A percentile compares a stretch with the other conserved stretches of the same genome.
Evolutionary conservation across 441 rosid species (phyloP).

Genomic region (Gossypium davidsonii): DNA sequence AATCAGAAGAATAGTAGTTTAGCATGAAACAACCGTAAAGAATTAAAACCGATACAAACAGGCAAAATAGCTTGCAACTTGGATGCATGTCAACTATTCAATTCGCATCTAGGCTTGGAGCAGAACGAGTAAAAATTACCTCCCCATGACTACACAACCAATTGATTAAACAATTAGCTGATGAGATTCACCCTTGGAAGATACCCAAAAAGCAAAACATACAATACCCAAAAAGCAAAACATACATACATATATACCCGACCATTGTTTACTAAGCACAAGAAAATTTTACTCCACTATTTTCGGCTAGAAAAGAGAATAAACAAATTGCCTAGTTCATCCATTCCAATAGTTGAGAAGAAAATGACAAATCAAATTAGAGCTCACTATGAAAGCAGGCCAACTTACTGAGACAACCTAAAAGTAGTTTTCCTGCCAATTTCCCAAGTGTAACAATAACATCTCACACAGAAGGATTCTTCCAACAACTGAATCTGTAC

Average conservation of each 20-base stretch:
- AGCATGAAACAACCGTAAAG: background rate
- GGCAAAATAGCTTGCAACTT: background rate
- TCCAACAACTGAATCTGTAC: background rate
- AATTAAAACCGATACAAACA: background rate
- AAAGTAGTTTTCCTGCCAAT: background rate
- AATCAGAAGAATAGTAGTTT: slow-evolving; percentile 21
- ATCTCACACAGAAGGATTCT: background rate
- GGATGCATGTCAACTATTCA: background rate
- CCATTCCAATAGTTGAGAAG: background rate
- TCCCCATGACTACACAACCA: background rate
- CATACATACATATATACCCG: background rate
- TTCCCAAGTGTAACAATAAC: background rate
- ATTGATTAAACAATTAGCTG: background rate
- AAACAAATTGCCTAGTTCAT: background rate
- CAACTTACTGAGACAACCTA: background rate
- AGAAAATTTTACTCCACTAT: background rate
- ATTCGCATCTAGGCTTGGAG: background rate
- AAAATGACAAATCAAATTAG: background rate
- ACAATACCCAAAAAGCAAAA: background rate
- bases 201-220: background rate
- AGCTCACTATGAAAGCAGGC: background rate
- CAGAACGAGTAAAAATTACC: background rate
- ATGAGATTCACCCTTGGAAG: background rate
- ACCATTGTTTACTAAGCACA: background rate
- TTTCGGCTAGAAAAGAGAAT: background rate